Percentiles rank a stretch among this genome's conserved stretches.
Conservation (phyloP, 345 rosid genomes). For the Microcos paniculata region DNA sequence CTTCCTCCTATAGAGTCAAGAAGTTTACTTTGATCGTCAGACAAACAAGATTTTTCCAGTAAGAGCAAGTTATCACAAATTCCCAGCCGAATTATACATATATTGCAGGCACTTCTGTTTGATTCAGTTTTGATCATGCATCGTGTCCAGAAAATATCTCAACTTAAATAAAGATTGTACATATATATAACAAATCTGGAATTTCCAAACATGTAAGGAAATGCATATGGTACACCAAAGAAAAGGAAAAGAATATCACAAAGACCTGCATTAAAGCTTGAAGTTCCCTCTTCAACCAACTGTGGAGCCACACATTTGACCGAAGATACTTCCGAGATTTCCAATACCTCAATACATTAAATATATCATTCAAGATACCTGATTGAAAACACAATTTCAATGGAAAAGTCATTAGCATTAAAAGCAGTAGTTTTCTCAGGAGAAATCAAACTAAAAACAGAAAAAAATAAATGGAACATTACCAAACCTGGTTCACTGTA, state of each 20-base stretch:
- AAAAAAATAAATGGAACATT: constrained; percentile 14
- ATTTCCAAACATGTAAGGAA: neutral
- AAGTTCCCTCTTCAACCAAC: constrained; percentile 82
- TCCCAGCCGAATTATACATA: neutral
- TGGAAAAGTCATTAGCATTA: constrained; percentile 16
- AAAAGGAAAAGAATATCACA: neutral
- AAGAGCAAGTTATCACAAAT: neutral
- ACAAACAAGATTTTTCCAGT: neutral
- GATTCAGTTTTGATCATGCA: neutral
- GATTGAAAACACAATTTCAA: constrained; percentile 30
- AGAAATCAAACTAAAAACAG: constrained; percentile 4
- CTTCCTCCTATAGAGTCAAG: constrained; percentile 55
- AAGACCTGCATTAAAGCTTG: constrained; percentile 84
- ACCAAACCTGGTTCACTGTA: constrained; percentile 61
- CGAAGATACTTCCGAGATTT: constrained; percentile 60
- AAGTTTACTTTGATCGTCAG: neutral
- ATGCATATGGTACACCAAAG: constrained; percentile 1
- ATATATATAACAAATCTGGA: neutral
- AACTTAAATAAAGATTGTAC: neutral
- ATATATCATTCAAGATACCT: constrained; percentile 54
- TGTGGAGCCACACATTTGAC: constrained; percentile 55
- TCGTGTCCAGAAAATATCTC: neutral
- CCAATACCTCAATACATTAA: constrained; percentile 63
- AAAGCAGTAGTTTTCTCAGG: neutral
- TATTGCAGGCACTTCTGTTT: neutral